Conservation (phyloP, 495 filamentous ascomycete species). For the Aspergillus sparsus region DNA sequence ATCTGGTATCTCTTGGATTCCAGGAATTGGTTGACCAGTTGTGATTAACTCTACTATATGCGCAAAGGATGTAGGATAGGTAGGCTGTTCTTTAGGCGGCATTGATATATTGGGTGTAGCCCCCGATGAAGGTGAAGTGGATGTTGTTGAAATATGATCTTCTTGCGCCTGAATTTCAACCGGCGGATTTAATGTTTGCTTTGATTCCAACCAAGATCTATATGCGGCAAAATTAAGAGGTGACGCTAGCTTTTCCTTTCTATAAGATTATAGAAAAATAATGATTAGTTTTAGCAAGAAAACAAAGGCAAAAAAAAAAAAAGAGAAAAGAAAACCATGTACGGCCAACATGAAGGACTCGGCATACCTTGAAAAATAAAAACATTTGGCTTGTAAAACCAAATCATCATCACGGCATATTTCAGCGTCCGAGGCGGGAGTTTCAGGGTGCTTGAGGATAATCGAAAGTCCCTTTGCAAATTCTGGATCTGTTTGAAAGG, state of each 20-base stretch:
- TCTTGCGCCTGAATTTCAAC: constrained; percentile 5
- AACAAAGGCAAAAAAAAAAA: background rate
- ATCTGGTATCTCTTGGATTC: constrained; percentile 86
- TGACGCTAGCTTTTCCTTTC: constrained; percentile 43
- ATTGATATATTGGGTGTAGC: background rate
- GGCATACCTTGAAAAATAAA: constrained; percentile 54
- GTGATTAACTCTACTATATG: constrained; percentile 89
- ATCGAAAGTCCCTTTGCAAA: constrained; percentile 52
- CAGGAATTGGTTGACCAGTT: constrained; percentile 79
- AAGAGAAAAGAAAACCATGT: background rate
- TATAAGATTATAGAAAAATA: constrained; percentile 19
- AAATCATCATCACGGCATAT: constrained; percentile 45
- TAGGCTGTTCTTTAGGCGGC: constrained; percentile 39
- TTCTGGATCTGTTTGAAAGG: constrained; percentile 44
- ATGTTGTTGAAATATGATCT: background rate
- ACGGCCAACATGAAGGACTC: too few species aligned
- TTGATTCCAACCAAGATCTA: constrained; percentile 42
- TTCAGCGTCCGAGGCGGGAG: constrained; percentile 45
- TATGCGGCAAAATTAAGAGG: constrained; percentile 45
- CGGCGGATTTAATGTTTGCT: constrained; percentile 3
- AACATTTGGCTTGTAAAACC: constrained; percentile 54
- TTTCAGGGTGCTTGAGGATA: constrained; percentile 47
- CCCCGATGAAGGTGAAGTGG: constrained; percentile 2
- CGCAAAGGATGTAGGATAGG: constrained; percentile 84
- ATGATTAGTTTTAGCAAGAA: background rate